These are phyloP conservation scores for Yarrowia yakushimensis DNA, from an alignment of 805 yeast species.

Conservation along the genomic window DNA sequence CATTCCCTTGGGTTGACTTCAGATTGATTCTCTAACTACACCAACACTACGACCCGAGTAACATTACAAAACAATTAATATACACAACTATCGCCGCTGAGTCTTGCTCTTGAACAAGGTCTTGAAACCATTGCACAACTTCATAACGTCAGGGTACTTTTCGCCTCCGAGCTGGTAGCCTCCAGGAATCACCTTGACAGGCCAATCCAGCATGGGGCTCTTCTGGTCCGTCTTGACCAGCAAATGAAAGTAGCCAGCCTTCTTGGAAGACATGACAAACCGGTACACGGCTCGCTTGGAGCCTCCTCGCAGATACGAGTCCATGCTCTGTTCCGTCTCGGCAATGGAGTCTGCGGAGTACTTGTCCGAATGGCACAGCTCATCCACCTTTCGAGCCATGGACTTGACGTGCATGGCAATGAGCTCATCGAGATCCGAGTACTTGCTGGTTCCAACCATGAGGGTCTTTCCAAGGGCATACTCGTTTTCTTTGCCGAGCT, in stretches of 20 bases:
- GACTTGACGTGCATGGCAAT: constrained; percentile 83
- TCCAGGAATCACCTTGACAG: constrained; percentile 82
- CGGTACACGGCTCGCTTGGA: constrained; percentile 87
- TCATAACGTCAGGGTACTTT: constrained; percentile 82
- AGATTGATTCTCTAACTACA: too few relatives aligned
- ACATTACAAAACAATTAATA: neutral
- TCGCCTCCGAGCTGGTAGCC: constrained; percentile 79
- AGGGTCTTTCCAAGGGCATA: constrained; percentile 54
- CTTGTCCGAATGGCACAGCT: constrained; percentile 81
- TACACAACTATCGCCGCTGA: constrained; percentile 6
- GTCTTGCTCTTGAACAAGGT: constrained; percentile 40
- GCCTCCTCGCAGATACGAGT: constrained; percentile 85
- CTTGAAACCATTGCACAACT: constrained; percentile 93
- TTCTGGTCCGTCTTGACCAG: constrained; percentile 68
- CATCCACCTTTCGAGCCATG: constrained; percentile 75
- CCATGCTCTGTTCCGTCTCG: constrained; percentile 83
- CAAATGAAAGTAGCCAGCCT: constrained; percentile 90
- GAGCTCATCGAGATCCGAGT: constrained; percentile 89
- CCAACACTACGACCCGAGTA: too few relatives aligned
- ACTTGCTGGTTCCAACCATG: constrained; percentile 64
- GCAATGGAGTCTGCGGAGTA: constrained; percentile 74
- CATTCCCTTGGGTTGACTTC: too few relatives aligned
- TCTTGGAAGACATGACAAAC: constrained; percentile 82
- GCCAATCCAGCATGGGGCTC: constrained; percentile 67
- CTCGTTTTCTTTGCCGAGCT: constrained; percentile 64